A percentile compares a stretch with the other conserved stretches of the same genome.
Conservation (phyloP, 1,284 basidiomycete genomes). For the Peniophora sp. region DNA sequence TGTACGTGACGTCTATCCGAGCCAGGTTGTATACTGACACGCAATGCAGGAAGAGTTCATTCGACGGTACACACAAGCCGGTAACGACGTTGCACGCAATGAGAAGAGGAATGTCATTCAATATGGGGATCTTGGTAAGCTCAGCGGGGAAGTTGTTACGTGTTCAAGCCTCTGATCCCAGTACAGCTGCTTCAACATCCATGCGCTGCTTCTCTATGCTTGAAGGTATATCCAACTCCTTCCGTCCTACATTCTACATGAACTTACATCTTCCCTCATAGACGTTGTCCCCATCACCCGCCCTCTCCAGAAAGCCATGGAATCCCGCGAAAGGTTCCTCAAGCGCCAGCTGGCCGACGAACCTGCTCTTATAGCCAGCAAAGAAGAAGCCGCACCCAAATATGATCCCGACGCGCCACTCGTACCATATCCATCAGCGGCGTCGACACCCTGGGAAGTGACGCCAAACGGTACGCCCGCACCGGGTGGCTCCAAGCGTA, state of each 20-base stretch:
- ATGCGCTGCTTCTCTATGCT: conserved; percentile 63
- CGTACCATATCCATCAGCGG: conserved; percentile 1
- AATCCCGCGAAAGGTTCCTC: conserved; percentile 46
- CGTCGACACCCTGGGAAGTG: conserved; percentile 1
- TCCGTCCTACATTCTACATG: not conserved
- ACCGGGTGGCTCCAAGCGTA: not conserved
- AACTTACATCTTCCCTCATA: conserved; percentile 18
- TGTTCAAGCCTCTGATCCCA: conserved; percentile 7
- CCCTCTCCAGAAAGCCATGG: conserved; percentile 48
- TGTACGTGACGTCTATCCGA: conserved; percentile 29
- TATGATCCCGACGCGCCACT: conserved; percentile 11
- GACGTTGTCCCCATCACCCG: conserved; percentile 64
- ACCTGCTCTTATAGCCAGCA: conserved; percentile 39
- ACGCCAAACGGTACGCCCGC: not conserved
- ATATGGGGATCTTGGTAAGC: conserved; percentile 57
- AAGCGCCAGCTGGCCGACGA: conserved; percentile 51
- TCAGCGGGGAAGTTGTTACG: not conserved
- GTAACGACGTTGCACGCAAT: conserved; percentile 44
- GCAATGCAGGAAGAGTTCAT: conserved; percentile 65
- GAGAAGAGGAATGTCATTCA: conserved; percentile 46
- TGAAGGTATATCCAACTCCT: conserved; percentile 34
- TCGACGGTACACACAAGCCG: conserved; percentile 54
- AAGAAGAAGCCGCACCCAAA: conserved; percentile 6
- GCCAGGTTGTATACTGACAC: conserved; percentile 4
- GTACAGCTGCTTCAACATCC: conserved; percentile 44